Conservation (phyloP, 225 moss, liverwort and hornwort genomes). For the Antitrichia curtipendula region DNA sequence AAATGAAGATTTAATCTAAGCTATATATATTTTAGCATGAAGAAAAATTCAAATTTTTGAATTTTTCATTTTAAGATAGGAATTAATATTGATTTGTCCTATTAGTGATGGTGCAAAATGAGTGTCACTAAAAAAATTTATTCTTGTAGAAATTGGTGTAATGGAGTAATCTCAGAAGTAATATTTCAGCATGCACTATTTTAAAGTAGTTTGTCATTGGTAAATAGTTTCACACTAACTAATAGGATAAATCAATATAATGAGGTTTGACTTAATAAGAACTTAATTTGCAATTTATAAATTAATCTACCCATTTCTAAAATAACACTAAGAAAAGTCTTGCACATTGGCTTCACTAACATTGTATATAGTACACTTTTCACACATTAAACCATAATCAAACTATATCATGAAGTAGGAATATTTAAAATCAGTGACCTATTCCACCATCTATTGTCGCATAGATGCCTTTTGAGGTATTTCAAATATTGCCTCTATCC, state of each 20-base stretch:
- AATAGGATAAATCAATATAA: background rate
- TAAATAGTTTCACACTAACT: background rate
- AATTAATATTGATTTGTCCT: no score
- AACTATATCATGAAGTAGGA: fast-evolving
- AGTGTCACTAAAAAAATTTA: fast-evolving
- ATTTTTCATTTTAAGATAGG: background rate
- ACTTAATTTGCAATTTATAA: fast-evolving
- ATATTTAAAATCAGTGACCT: background rate
- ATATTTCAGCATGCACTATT: background rate
- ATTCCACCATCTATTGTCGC: fast-evolving
- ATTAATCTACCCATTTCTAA: background rate
- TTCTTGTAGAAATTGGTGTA: background rate
- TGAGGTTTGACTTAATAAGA: background rate
- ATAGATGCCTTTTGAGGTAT: background rate
- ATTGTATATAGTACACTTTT: no score
- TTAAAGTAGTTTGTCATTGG: background rate
- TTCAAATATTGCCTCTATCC: no score
- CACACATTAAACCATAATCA: background rate
- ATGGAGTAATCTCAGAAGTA: no score
- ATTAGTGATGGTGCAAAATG: background rate
- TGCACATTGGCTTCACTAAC: background rate
- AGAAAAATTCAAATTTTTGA: background rate
- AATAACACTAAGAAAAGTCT: background rate
- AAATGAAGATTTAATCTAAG: background rate
- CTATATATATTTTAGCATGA: no score